These are phyloP conservation scores for Dryas octopetala DNA, from an alignment of 306 rosid genomes.

Conservation along the genomic window DNA sequence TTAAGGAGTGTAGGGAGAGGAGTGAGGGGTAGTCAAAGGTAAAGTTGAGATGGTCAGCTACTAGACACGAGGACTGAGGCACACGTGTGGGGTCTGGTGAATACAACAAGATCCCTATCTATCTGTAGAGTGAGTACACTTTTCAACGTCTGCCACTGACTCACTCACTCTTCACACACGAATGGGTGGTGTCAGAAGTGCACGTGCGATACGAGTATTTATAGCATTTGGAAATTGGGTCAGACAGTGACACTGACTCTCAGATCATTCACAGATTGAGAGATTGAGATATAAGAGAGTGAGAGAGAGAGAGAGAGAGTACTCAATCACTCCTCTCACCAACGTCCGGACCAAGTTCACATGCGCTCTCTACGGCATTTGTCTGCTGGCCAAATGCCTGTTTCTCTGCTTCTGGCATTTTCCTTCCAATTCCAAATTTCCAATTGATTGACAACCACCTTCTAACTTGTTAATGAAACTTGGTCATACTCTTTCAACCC, in stretches of 20 bases:
- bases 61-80: conserved; percentile 32
- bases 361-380: conserved; percentile 9
- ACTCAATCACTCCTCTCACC: background rate
- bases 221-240: background rate
- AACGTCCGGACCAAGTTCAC: conserved; percentile 15
- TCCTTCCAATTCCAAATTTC: conserved; percentile 3
- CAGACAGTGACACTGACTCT: conserved; percentile 20
- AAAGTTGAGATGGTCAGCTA: conserved; percentile 9
- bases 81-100: conserved; percentile 30
- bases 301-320: background rate
- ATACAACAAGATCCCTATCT: background rate
- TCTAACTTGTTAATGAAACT: background rate
- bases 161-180: conserved; percentile 24
- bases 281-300: background rate
- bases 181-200: conserved; percentile 30
- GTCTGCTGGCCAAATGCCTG: background rate
- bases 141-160: conserved; percentile 16
- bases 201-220: conserved; percentile 30
- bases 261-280: background rate
- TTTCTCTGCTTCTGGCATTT: background rate
- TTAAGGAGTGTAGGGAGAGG: no score
- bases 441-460: background rate
- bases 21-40: background rate
- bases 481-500: no score
- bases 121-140: background rate